phyloP scores from a whole-genome alignment of 73 alveolate genomes.

The Loxodes magnus region DNA sequence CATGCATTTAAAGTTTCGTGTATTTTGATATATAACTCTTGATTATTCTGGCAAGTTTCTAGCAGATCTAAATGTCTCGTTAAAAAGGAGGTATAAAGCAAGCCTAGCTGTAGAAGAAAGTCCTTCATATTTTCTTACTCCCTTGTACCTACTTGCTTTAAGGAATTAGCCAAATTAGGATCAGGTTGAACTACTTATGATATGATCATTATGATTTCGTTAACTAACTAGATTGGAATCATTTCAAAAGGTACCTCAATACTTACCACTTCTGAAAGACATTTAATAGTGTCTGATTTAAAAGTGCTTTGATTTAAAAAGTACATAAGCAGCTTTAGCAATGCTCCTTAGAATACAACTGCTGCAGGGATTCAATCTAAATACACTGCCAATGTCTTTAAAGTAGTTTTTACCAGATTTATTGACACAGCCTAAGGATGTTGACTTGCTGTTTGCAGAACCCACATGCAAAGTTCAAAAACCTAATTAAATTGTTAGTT shows the following conservation, averaged over 20 bases:
- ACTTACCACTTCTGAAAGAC: slow-evolving; percentile 11
- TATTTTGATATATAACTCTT: slow-evolving; percentile 1
- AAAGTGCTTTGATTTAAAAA: slow-evolving; percentile 9
- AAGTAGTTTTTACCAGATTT: slow-evolving; percentile 26
- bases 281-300: background rate
- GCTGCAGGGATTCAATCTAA: slow-evolving; percentile 50
- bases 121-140: background rate
- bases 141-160: background rate
- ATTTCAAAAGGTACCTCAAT: slow-evolving; percentile 11
- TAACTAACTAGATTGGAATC: background rate
- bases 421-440: slow-evolving; percentile 39
- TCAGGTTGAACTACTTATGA: background rate
- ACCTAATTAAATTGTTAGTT: slow-evolving; percentile 70
- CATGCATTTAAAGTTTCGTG: slow-evolving; percentile 9
- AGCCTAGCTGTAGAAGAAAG: background rate
- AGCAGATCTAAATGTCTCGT: slow-evolving; percentile 23
- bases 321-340: slow-evolving; percentile 17
- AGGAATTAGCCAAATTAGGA: background rate
- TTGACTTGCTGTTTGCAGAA: slow-evolving; percentile 31
- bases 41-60: slow-evolving; percentile 12
- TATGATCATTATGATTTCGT: background rate
- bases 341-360: slow-evolving; percentile 46
- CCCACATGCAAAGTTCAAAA: slow-evolving; percentile 73
- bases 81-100: slow-evolving; percentile 4
- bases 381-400: slow-evolving; percentile 44